These are phyloP conservation scores for Starmerella stigmatis DNA, from an alignment of 805 yeast genomes.

Conservation along the genomic window DNA sequence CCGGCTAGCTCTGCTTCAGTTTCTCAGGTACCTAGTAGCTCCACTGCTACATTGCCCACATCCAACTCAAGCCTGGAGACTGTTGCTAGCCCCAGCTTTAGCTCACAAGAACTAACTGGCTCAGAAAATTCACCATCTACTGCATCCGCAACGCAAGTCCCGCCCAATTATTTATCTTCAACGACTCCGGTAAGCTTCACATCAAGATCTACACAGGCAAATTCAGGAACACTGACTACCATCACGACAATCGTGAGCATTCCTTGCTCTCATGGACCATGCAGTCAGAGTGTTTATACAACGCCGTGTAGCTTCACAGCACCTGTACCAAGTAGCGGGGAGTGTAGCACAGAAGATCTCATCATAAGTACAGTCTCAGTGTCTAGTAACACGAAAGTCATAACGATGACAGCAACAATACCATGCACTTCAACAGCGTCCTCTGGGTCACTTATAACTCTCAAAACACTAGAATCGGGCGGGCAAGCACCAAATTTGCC, in stretches of 20 bases:
- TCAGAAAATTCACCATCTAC: too few relatives aligned
- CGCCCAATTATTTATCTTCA: too few relatives aligned
- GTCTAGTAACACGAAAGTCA: neutral
- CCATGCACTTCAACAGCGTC: neutral
- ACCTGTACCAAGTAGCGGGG: neutral
- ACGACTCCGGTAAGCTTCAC: neutral
- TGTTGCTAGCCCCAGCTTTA: too few relatives aligned
- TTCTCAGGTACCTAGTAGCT: too few relatives aligned
- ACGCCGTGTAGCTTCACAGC: constrained; percentile 11
- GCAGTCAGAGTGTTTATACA: constrained; percentile 11
- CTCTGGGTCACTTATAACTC: neutral
- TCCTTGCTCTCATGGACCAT: constrained; percentile 15
- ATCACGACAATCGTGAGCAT: neutral
- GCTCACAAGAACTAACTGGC: too few relatives aligned
- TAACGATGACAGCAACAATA: neutral
- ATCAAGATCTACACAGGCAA: neutral
- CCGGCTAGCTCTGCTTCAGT: too few relatives aligned
- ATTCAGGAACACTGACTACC: neutral
- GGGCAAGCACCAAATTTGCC: neutral
- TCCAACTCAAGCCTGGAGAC: too few relatives aligned
- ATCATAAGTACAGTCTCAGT: constrained; percentile 1
- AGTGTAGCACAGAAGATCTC: neutral
- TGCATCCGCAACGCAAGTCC: too few relatives aligned
- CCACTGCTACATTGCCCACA: too few relatives aligned
- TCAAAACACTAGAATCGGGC: neutral